A percentile compares a stretch with the other conserved stretches of the same genome.
Conservation (phyloP, 176 grass and related monocot species). For the Ensete ventricosum region DNA sequence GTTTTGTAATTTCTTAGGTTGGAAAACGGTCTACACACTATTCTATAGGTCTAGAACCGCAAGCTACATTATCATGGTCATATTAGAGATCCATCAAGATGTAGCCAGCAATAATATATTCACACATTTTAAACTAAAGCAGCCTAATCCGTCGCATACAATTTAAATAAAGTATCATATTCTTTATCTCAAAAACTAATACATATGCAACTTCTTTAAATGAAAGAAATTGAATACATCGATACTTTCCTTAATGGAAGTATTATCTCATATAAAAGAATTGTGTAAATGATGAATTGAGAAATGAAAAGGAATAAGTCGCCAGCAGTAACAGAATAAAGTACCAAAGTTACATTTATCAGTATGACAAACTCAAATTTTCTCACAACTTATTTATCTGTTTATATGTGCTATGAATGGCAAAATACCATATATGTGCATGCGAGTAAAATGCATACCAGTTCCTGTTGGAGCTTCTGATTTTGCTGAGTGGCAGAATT, state of each 20-base stretch:
- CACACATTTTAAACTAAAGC: background rate
- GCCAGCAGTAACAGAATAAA: too few species aligned
- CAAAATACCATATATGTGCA: background rate
- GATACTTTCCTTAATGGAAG: too few species aligned
- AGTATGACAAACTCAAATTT: background rate
- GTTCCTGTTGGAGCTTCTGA: constrained; percentile 79
- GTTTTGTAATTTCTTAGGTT: too few species aligned
- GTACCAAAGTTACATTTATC: too few species aligned
- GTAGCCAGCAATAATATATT: background rate
- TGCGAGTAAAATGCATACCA: constrained; percentile 39
- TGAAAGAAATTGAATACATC: background rate
- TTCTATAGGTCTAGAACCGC: background rate
- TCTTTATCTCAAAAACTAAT: too few species aligned
- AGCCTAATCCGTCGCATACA: background rate
- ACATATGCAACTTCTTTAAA: background rate
- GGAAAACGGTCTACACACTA: too few species aligned
- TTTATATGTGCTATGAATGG: background rate
- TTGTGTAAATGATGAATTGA: too few species aligned
- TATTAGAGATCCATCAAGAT: background rate
- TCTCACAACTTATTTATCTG: background rate
- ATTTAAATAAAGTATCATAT: too few species aligned
- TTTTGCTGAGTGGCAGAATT: constrained; percentile 72
- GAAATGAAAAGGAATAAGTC: too few species aligned
- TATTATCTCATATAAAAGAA: too few species aligned
- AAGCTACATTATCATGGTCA: background rate